Evolutionary conservation across 768 basidiomycete species (phyloP).

Genomic region (Postia placenta): DNA sequence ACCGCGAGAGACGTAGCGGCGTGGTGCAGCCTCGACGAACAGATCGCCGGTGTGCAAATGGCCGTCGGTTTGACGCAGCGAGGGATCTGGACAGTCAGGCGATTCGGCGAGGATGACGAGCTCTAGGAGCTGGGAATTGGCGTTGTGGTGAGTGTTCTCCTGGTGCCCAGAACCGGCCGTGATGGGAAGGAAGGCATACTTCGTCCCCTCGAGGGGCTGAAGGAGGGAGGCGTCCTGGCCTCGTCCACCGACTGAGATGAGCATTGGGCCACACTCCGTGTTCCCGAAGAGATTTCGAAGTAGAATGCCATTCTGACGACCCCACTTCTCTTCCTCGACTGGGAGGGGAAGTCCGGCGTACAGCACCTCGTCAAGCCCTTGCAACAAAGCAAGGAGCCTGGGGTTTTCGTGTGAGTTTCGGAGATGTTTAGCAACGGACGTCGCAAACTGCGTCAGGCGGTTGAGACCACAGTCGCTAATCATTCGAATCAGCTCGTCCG

Average conservation of each 20-base stretch:
- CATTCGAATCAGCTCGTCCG: constrained; percentile 69
- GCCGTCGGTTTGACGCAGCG: constrained; percentile 55
- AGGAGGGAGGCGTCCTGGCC: constrained; percentile 48
- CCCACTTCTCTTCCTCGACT: constrained; percentile 68
- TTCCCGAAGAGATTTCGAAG: constrained; percentile 76
- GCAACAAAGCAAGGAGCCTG: constrained; percentile 52
- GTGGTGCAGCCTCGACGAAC: constrained; percentile 58
- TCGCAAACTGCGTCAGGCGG: constrained; percentile 68
- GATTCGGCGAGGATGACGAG: constrained; percentile 65
- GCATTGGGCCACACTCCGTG: constrained; percentile 74
- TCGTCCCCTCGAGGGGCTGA: constrained; percentile 51
- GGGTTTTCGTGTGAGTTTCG: constrained; percentile 52
- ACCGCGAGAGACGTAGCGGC: constrained; percentile 59
- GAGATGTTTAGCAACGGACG: constrained; percentile 62
- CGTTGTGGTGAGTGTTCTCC: constrained; percentile 35
- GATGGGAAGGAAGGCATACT: constrained; percentile 63
- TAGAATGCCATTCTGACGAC: constrained; percentile 54
- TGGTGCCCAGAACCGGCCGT: constrained; percentile 25
- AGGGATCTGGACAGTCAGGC: constrained; percentile 58
- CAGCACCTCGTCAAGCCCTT: constrained; percentile 54
- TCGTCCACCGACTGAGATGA: constrained; percentile 51
- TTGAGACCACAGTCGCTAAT: constrained; percentile 61
- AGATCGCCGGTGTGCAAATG: constrained; percentile 79
- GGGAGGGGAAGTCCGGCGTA: constrained; percentile 62
- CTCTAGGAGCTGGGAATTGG: constrained; percentile 51